Evolutionary conservation across 2,329 filamentous ascomycete genomes (phyloP).

Genomic region (Neofusicoccum parvum): DNA sequence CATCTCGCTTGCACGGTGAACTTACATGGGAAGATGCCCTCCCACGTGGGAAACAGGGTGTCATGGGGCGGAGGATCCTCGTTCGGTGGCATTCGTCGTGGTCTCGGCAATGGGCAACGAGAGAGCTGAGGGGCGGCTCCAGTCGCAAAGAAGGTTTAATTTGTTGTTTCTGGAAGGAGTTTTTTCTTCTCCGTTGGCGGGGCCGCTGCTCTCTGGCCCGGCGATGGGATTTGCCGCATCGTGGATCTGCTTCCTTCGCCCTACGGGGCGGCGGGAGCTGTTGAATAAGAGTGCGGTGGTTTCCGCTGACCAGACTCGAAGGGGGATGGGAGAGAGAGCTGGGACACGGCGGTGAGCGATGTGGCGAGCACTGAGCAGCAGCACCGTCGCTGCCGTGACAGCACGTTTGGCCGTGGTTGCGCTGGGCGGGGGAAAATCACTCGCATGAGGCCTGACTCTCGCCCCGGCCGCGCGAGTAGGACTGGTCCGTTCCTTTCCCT

Average conservation of each 20-base stretch:
- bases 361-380: background rate
- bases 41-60: conserved; percentile 11
- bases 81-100: background rate
- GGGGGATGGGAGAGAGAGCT: background rate
- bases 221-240: conserved; percentile 6
- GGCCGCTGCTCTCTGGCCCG: background rate
- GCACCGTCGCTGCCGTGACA: background rate
- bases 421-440: background rate
- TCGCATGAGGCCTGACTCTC: background rate
- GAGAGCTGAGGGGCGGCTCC: background rate
- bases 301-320: conserved; percentile 5
- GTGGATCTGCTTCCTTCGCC: background rate
- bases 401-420: background rate
- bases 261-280: conserved; percentile 1
- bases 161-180: conserved; percentile 8
- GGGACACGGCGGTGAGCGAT: conserved; percentile 4
- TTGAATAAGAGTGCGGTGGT: conserved; percentile 1
- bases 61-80: background rate
- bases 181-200: background rate
- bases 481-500: background rate
- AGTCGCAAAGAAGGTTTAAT: conserved; percentile 13
- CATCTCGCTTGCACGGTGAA: conserved; percentile 1
- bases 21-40: background rate
- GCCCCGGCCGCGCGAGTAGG: background rate
- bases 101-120: background rate